These are phyloP conservation scores for Cutaneotrichosporon sp. DNA, from an alignment of 1,284 basidiomycete genomes.

Conservation along the genomic window DNA sequence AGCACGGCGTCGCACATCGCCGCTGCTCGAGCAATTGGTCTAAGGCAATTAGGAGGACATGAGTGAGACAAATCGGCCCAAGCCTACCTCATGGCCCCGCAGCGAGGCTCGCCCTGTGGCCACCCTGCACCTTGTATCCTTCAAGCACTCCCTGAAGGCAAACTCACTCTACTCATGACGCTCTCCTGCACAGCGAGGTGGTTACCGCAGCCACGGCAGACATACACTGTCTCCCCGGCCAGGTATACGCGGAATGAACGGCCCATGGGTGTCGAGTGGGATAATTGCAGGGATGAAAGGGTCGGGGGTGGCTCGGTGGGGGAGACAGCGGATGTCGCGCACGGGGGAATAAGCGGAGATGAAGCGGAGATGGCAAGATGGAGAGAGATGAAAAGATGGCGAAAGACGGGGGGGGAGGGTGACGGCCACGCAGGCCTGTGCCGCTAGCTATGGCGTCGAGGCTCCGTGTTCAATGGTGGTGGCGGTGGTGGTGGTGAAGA, in stretches of 20 bases:
- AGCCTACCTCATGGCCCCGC: no score
- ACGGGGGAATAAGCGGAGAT: neutral
- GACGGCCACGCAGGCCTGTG: no score
- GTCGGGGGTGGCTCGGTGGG: neutral
- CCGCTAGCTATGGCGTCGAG: no score
- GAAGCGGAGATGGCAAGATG: neutral
- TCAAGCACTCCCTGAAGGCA: neutral
- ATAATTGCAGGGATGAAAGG: neutral
- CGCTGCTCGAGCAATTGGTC: no score
- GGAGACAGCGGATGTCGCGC: neutral
- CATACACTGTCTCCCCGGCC: slow-evolving; percentile 79
- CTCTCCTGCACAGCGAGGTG: slow-evolving; percentile 89
- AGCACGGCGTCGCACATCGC: no score
- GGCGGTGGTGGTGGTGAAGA: neutral
- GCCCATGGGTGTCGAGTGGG: slow-evolving; percentile 29
- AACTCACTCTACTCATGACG: slow-evolving; percentile 82
- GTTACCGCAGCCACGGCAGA: slow-evolving; percentile 83
- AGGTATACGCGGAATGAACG: slow-evolving; percentile 67
- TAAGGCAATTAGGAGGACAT: no score
- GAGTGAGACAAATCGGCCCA: no score
- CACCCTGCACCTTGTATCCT: neutral
- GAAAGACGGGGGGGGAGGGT: neutral
- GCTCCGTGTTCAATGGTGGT: no score
- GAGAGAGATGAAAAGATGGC: neutral
- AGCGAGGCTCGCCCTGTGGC: no score